Percentiles rank a stretch among this genome's conserved stretches.
phyloP scores from a whole-genome alignment of 139 green algal genomes.

The Chlamydomonas schloesseri region DNA sequence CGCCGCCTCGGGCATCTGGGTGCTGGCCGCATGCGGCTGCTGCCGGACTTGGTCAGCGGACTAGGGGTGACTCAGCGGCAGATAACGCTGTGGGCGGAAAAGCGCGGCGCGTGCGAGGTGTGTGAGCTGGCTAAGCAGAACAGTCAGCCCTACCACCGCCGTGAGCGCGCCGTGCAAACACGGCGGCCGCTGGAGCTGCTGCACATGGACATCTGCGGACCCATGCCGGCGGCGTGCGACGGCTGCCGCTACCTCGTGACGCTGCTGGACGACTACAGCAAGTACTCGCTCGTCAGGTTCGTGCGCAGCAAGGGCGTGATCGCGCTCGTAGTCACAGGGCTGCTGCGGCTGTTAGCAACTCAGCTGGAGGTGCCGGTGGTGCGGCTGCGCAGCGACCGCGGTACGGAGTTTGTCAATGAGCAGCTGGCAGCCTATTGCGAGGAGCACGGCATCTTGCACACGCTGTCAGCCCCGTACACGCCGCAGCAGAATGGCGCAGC shows the following conservation, averaged over 20 bases:
- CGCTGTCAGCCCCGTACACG: slow-evolving; percentile 41
- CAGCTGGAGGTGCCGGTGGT: no score
- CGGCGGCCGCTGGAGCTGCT: background rate
- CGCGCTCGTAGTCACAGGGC: no score
- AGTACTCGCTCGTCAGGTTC: background rate
- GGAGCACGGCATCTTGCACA: slow-evolving; percentile 29
- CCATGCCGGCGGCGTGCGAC: background rate
- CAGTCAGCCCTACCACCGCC: background rate
- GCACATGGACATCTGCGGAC: slow-evolving; percentile 37
- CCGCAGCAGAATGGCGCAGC: slow-evolving; percentile 54
- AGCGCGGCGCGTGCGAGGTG: background rate
- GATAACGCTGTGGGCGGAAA: background rate
- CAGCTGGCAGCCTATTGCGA: background rate
- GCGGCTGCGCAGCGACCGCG: no score
- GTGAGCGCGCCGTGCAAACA: background rate
- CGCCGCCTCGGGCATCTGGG: background rate
- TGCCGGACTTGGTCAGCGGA: background rate
- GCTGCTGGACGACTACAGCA: slow-evolving; percentile 37
- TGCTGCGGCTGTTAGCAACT: no score
- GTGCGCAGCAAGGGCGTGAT: no score
- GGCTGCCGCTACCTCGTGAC: slow-evolving; percentile 10
- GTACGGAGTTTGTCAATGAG: slow-evolving; percentile 14
- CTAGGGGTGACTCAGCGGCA: background rate
- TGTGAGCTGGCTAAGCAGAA: background rate
- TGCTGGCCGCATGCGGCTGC: background rate